Evolutionary conservation across 148 eudicot genomes (phyloP), one percentile per base, ranked within the genome.

Genomic region (Simmondsia chinensis): DNA sequence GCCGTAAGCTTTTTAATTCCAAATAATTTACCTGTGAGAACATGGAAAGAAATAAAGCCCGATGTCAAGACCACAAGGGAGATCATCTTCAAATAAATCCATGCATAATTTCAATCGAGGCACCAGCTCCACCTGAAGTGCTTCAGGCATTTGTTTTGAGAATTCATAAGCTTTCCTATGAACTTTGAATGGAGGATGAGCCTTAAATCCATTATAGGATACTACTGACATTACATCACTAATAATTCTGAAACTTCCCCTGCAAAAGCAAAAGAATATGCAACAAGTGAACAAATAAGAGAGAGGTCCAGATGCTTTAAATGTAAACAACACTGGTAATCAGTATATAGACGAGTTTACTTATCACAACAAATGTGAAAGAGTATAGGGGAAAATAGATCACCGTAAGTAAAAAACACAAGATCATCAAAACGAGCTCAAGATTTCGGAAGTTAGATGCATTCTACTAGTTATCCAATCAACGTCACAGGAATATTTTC

Each of bases 21-120:
- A n/a, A n/a, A n/a, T n/a, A n/a, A n/a, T n/a, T n/a, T n/a, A 84
- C 87, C 75, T 71, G 27, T 50, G 46, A 22, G 60, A 43, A 16
- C 7, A 7, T 3, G 84, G 64, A 29, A 71, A 66, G 49, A 89
- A 74, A 49, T 84, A 89, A 6, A 89, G 64, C 2, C 80, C 87
- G 8, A 89, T 76, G 66, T 84, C 85, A 21, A 43, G 61, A 16
- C 17, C 58, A 55, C 61, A 48, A n/a, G 80, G 91, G 54, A 26
- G 51, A 35, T 52, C 36, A 24, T 62, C 75, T 20, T 49, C 48
- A 39, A 89, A 84, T 15, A 88, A 12, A 12, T 46, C 54, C 3
- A 8, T 35, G 80, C 69, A 75, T 9, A 65, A 10, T 5, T 57
- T 30, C 46, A 19, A 4, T 34, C 56, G 63, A 3, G 73, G 75